Conservation (phyloP, 73 alveolate species). For the Paramecium bursaria region DNA sequence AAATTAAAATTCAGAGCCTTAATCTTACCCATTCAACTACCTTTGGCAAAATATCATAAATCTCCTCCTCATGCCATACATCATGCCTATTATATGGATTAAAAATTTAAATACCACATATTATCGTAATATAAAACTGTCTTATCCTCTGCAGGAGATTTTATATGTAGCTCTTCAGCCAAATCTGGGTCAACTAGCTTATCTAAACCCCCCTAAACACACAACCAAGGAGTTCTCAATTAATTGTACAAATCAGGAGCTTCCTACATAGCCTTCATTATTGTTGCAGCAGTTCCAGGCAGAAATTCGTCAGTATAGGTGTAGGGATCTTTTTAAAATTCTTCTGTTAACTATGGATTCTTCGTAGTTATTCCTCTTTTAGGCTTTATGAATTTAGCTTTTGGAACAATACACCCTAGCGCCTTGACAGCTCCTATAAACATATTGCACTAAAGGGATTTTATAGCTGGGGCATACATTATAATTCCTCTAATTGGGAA, state of each 20-base stretch:
- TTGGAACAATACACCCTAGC: conserved; percentile 43
- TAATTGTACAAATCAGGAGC: not conserved
- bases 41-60: conserved; percentile 49
- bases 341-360: conserved; percentile 62
- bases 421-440: not conserved
- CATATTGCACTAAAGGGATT: not conserved
- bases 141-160: conserved; percentile 60
- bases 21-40: conserved; percentile 57
- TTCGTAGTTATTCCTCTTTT: conserved; percentile 57
- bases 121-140: conserved; percentile 61
- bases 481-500: conserved; percentile 66
- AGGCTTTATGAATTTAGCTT: conserved; percentile 22
- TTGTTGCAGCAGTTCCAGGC: conserved; percentile 42
- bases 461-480: conserved; percentile 67
- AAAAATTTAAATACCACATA: conserved; percentile 31
- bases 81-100: conserved; percentile 69
- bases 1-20: conserved; percentile 20
- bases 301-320: conserved; percentile 49
- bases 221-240: conserved; percentile 60
- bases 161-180: conserved; percentile 7
- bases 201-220: conserved; percentile 66
- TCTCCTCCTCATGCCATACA: conserved; percentile 69
- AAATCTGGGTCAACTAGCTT: conserved; percentile 69
- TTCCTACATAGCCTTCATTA: conserved; percentile 41
- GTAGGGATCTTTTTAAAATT: conserved; percentile 59